These are phyloP conservation scores for Wickerhamiella azyma DNA, from an alignment of 805 yeast genomes.

Conservation along the genomic window DNA sequence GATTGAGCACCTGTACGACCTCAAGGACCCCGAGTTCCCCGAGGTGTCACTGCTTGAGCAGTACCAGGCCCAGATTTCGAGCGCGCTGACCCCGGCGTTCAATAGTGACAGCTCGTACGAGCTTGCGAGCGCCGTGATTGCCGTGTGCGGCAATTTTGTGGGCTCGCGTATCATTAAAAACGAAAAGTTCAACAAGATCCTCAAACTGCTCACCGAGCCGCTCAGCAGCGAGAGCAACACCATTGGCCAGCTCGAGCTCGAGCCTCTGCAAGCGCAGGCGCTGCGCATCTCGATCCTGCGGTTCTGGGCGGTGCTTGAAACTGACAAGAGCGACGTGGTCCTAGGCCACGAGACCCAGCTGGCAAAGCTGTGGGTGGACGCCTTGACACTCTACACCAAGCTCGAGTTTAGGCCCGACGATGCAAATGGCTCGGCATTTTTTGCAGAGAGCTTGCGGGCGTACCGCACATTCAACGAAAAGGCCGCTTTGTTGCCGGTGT, in stretches of 20 bases:
- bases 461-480: conserved; percentile 18
- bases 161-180: conserved; percentile 41
- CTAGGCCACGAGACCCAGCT: conserved; percentile 44
- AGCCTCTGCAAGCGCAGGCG: conserved; percentile 27
- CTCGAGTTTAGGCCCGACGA: conserved; percentile 39
- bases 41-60: conserved; percentile 66
- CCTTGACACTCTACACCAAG: conserved; percentile 61
- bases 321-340: conserved; percentile 22
- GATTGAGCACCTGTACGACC: conserved; percentile 43
- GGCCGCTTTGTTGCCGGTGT: conserved; percentile 32
- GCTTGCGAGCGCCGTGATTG: conserved; percentile 63
- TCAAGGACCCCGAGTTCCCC: conserved; percentile 60
- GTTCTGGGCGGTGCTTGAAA: conserved; percentile 31
- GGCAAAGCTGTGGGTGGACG: conserved; percentile 66
- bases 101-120: conserved; percentile 55
- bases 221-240: conserved; percentile 39
- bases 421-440: conserved; percentile 16
- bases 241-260: conserved; percentile 27
- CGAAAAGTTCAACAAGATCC: conserved; percentile 38
- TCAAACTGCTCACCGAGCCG: conserved; percentile 50
- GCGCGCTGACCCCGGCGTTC: conserved; percentile 83
- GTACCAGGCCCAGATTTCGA: conserved; percentile 86
- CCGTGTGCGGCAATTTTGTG: conserved; percentile 63
- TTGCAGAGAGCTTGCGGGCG: conserved; percentile 23
- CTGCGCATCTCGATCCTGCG: conserved; percentile 27